Evolutionary conservation across 2,329 filamentous ascomycete genomes (phyloP).

Genomic region (Fusarium liriodendri): DNA sequence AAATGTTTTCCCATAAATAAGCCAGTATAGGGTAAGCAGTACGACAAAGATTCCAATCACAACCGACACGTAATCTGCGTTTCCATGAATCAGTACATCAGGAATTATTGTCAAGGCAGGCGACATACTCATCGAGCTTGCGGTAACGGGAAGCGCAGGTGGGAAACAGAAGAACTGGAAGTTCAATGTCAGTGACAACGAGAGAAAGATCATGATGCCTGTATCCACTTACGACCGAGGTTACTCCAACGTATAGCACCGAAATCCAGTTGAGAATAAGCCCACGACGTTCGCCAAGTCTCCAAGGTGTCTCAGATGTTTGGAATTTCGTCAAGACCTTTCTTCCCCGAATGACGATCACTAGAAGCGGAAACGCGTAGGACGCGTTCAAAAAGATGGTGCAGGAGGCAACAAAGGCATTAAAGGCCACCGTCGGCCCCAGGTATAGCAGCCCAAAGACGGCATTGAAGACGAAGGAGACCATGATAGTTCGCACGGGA

Average conservation of each 20-base stretch:
- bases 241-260: constrained; percentile 32
- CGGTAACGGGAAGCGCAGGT: constrained; percentile 23
- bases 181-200: neutral
- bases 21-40: constrained; percentile 25
- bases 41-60: constrained; percentile 50
- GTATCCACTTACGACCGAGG: constrained; percentile 16
- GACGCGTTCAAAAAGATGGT: constrained; percentile 37
- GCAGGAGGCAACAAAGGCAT: constrained; percentile 32
- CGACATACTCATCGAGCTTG: constrained; percentile 32
- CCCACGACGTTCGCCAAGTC: constrained; percentile 14
- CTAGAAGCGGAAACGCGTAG: constrained; percentile 29
- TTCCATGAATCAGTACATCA: neutral
- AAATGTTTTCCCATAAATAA: constrained; percentile 26
- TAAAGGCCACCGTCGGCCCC: constrained; percentile 32
- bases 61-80: constrained; percentile 50
- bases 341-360: constrained; percentile 21
- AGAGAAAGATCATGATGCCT: neutral
- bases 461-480: constrained; percentile 28
- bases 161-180: constrained; percentile 38
- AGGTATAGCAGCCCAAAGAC: constrained; percentile 34
- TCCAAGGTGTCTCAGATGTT: constrained; percentile 15
- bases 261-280: constrained; percentile 27
- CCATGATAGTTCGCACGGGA: constrained; percentile 15
- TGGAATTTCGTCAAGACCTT: neutral
- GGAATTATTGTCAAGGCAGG: fast-evolving